Conservation (phyloP, 495 filamentous ascomycete species). For the Rostrohypoxylon terebratum region DNA sequence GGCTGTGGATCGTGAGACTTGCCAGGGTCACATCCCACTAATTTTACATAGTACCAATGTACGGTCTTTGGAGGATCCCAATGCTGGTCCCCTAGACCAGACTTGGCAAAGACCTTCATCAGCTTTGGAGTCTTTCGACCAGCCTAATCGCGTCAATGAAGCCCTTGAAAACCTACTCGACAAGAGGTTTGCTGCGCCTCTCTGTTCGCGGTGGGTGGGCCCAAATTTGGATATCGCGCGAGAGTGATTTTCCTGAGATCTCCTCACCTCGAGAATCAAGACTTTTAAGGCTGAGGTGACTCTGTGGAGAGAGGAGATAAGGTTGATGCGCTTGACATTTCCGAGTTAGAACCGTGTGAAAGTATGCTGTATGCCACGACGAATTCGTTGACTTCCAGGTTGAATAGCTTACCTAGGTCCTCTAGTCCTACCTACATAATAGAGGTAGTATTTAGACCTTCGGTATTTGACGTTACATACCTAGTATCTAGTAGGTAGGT, state of each 20-base stretch:
- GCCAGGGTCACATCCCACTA: constrained; percentile 15
- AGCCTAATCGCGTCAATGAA: constrained; percentile 19
- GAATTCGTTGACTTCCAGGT: not conserved
- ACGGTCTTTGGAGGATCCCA: constrained; percentile 30
- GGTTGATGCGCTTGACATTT: not conserved
- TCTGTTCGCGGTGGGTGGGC: constrained; percentile 1
- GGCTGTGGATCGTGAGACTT: constrained; percentile 39
- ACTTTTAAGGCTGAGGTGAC: constrained; percentile 14
- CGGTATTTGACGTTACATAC: not conserved
- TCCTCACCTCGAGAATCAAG: constrained; percentile 5
- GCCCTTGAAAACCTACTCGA: not conserved
- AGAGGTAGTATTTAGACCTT: not conserved
- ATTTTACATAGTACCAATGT: constrained; percentile 2
- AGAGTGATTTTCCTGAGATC: constrained; percentile 5
- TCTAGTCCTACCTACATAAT: too few species aligned
- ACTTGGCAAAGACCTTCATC: constrained; percentile 37
- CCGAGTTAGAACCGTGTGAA: not conserved
- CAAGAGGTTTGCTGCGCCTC: constrained; percentile 18
- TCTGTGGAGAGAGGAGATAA: constrained; percentile 1
- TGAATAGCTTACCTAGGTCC: too few species aligned
- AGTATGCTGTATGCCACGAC: too few species aligned
- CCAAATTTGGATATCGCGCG: constrained; percentile 16
- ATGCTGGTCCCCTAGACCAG: constrained; percentile 31
- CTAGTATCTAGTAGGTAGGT: too few species aligned
- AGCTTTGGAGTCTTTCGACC: constrained; percentile 34